phyloP scores from a whole-genome alignment of 108 stramenopile genomes.

The Seminavis robusta region DNA sequence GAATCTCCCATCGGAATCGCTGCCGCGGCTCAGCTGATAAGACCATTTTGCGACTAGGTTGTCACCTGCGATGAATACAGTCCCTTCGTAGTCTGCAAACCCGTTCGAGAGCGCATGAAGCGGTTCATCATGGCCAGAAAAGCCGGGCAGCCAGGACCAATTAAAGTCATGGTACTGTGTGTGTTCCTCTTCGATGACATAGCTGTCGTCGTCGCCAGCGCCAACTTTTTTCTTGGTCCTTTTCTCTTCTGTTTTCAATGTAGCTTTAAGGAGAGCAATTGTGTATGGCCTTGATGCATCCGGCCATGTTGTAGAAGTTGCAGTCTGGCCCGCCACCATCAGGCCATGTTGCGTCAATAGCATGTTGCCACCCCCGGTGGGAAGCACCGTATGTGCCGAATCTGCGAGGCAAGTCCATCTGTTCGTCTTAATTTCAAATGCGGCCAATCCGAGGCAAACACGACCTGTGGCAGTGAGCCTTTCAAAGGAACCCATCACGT shows the following conservation, averaged over 20 bases:
- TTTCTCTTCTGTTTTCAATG: constrained; percentile 50
- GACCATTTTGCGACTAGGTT: constrained; percentile 85
- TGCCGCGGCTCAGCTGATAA: constrained; percentile 28
- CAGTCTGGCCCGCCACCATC: constrained; percentile 83
- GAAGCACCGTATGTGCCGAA: constrained; percentile 72
- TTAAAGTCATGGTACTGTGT: constrained; percentile 64
- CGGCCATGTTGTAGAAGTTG: constrained; percentile 67
- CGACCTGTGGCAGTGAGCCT: constrained; percentile 57
- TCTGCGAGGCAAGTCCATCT: constrained; percentile 87
- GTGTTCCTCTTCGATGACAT: constrained; percentile 18
- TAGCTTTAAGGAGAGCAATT: constrained; percentile 77
- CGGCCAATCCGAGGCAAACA: constrained; percentile 73
- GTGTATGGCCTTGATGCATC: constrained; percentile 69
- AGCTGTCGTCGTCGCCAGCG: constrained; percentile 19
- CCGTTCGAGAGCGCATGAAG: constrained; percentile 87
- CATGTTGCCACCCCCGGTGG: constrained; percentile 85
- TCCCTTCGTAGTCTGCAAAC: constrained; percentile 70
- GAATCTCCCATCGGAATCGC: constrained; percentile 18
- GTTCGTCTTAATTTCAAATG: constrained; percentile 72
- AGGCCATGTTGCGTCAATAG: constrained; percentile 82
- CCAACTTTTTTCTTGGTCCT: constrained; percentile 2
- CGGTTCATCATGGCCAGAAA: constrained; percentile 86
- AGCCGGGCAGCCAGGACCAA: constrained; percentile 96
- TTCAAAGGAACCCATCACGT: constrained; percentile 89
- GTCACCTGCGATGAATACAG: constrained; percentile 90